Conservation (phyloP, 2,329 filamentous ascomycete species). For the Aspergillus tamarii region DNA sequence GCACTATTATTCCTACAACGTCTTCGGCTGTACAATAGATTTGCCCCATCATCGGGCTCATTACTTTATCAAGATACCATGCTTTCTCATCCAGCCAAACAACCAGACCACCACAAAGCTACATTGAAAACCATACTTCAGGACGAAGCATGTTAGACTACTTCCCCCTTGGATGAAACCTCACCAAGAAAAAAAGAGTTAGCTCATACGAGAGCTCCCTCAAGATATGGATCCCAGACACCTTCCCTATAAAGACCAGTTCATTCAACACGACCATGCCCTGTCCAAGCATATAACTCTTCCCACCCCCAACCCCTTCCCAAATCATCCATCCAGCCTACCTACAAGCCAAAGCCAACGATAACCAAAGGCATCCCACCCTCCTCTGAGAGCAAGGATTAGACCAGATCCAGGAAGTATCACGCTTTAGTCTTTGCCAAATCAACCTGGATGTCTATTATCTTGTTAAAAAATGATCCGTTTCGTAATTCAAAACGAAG, state of each 20-base stretch:
- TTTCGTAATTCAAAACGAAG: too few relatives aligned
- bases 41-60: not conserved
- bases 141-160: too few relatives aligned
- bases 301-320: too few relatives aligned
- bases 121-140: not conserved
- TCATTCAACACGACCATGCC: not conserved
- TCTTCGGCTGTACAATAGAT: not conserved
- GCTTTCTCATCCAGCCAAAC: not conserved
- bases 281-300: too few relatives aligned
- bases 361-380: not conserved
- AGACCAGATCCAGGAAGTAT: too few relatives aligned
- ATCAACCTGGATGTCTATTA: not conserved
- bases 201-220: not conserved
- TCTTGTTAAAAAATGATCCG: not conserved
- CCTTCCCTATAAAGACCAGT: not conserved
- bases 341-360: not conserved
- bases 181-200: not conserved
- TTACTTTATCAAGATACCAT: not conserved
- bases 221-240: not conserved
- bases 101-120: not conserved
- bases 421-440: not conserved
- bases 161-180: too few relatives aligned
- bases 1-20: not conserved
- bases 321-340: not conserved
- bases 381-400: not conserved